A percentile compares a stretch with the other conserved stretches of the same genome.
phyloP scores from a whole-genome alignment of 768 basidiomycete genomes.

The Auricularia cornea region DNA sequence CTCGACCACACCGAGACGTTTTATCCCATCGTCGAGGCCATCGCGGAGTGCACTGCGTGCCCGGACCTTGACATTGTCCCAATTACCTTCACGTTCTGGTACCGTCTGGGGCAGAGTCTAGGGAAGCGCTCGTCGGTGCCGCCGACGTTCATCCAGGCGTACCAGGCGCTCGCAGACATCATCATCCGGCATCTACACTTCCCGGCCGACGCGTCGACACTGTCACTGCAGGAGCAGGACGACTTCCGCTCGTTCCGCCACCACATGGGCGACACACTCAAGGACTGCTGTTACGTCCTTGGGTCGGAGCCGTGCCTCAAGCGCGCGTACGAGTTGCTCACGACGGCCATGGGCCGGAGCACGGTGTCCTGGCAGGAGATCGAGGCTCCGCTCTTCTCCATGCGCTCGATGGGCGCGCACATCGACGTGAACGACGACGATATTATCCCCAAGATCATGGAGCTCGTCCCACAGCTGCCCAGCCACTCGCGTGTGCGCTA shows the following conservation, averaged over 20 bases:
- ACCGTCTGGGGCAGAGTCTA: conserved; percentile 85
- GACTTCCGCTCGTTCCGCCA: conserved; percentile 93
- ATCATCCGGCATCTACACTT: conserved; percentile 90
- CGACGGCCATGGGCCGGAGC: conserved; percentile 52
- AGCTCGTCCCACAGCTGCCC: conserved; percentile 84
- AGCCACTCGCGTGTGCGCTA: conserved; percentile 88
- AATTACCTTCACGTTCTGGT: conserved; percentile 99
- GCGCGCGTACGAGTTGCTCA: conserved; percentile 74
- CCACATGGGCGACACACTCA: conserved; percentile 97
- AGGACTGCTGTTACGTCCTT: conserved; percentile 94
- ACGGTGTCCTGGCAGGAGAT: conserved; percentile 87
- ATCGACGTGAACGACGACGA: conserved; percentile 74
- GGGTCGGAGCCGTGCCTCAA: conserved; percentile 78
- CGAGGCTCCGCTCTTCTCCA: conserved; percentile 93
- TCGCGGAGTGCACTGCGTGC: conserved; percentile 87
- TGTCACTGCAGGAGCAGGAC: conserved; percentile 81
- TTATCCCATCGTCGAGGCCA: conserved; percentile 91
- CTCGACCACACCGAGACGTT: conserved; percentile 87
- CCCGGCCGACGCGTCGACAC: conserved; percentile 56
- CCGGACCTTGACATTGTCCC: conserved; percentile 92
- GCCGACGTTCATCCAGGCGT: conserved; percentile 75
- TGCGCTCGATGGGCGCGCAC: conserved; percentile 97
- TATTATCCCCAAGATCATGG: conserved; percentile 94
- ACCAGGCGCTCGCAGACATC: conserved; percentile 71
- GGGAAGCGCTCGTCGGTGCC: conserved; percentile 66